Evolutionary conservation across 441 rosid species (phyloP).

Genomic region (Isatis lusitanica): DNA sequence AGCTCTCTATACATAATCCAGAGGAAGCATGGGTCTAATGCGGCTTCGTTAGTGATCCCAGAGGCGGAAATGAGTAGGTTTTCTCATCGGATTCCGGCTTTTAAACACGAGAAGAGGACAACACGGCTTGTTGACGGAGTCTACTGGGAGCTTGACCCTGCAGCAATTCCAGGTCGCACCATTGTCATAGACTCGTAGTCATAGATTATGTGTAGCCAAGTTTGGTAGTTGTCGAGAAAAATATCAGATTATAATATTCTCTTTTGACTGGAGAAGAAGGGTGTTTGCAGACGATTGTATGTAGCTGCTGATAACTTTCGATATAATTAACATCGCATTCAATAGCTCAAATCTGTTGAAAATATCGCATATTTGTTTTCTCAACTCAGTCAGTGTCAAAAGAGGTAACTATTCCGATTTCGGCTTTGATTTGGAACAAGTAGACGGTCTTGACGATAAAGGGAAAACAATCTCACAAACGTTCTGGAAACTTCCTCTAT

Average conservation of each 20-base stretch:
- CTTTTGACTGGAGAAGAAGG: background rate
- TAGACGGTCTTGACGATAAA: constrained; percentile 51
- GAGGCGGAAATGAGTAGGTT: constrained; percentile 39
- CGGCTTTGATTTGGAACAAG: constrained; percentile 39
- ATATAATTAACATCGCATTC: background rate
- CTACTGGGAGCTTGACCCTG: constrained; percentile 56
- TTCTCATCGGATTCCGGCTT: constrained; percentile 50
- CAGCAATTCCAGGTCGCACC: constrained; percentile 42
- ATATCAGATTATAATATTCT: background rate
- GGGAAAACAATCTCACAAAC: constrained; percentile 68
- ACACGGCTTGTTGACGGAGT: constrained; percentile 28
- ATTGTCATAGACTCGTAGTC: constrained; percentile 15
- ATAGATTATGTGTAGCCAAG: background rate
- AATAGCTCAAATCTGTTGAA: background rate
- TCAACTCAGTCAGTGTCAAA: background rate
- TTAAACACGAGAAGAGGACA: constrained; percentile 28
- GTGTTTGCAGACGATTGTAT: background rate
- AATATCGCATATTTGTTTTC: background rate
- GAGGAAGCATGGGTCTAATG: constrained; percentile 36
- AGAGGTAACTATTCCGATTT: constrained; percentile 37
- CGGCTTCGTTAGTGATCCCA: constrained; percentile 31
- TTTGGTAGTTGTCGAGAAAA: background rate
- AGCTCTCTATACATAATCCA: constrained; percentile 31
- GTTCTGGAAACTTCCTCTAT: constrained; percentile 63
- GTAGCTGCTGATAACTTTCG: background rate